phyloP scores from a whole-genome alignment of 768 basidiomycete species.

The Suillus tomentosus region DNA sequence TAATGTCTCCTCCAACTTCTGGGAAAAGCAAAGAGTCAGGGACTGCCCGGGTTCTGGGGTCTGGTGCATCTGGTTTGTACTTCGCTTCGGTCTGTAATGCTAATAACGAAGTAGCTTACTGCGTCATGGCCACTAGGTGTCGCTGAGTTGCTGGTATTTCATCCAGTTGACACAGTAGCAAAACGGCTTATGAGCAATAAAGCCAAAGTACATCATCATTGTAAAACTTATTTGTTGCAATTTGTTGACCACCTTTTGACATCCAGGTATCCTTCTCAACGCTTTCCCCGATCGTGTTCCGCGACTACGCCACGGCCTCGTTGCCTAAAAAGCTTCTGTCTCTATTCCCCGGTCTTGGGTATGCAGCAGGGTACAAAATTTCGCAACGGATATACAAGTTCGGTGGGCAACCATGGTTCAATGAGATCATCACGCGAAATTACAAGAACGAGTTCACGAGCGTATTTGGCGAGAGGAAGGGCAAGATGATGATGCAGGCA shows the following conservation, averaged over 20 bases:
- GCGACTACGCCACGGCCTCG: slow-evolving; percentile 73
- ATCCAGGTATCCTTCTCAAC: slow-evolving; percentile 61
- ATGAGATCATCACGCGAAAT: slow-evolving; percentile 83
- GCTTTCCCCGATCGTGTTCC: slow-evolving; percentile 83
- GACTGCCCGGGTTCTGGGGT: slow-evolving; percentile 86
- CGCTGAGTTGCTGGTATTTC: slow-evolving; percentile 93
- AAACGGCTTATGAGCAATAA: slow-evolving; percentile 99
- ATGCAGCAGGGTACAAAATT: slow-evolving; percentile 98
- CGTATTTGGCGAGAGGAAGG: slow-evolving; percentile 90
- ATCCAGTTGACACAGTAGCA: slow-evolving; percentile 97
- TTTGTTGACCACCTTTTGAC: slow-evolving; percentile 6
- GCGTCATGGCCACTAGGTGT: slow-evolving; percentile 55
- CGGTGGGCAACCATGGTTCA: slow-evolving; percentile 97
- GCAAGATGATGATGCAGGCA: slow-evolving; percentile 95
- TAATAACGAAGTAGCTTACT: slow-evolving; percentile 1
- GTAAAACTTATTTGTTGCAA: neutral
- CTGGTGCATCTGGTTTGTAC: slow-evolving; percentile 82
- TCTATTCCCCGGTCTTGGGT: slow-evolving; percentile 97
- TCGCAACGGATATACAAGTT: slow-evolving; percentile 96
- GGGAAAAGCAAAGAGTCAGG: slow-evolving; percentile 77
- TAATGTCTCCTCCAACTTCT: slow-evolving; percentile 51
- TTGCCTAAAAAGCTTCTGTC: slow-evolving; percentile 74
- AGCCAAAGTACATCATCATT: slow-evolving; percentile 53
- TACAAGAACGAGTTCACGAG: slow-evolving; percentile 82
- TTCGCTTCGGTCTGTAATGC: neutral